A percentile compares a stretch with the other conserved stretches of the same genome.
These are phyloP conservation scores for Backusella luteola DNA, from an alignment of 192 early-diverging fungal species.

Conservation along the genomic window DNA sequence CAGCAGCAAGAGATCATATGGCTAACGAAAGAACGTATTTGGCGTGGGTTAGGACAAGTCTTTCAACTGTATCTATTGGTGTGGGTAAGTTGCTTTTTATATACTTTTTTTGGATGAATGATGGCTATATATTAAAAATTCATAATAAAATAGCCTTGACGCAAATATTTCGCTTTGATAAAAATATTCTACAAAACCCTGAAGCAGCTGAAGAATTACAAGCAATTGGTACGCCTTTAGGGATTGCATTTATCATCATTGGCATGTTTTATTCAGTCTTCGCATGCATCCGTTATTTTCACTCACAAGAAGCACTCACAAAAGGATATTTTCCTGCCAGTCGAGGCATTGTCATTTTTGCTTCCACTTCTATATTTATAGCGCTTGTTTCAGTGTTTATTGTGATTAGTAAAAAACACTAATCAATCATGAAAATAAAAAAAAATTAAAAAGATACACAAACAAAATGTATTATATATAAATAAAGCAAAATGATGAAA, in stretches of 20 bases:
- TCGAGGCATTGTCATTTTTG: conserved; percentile 51
- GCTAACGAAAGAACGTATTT: conserved; percentile 81
- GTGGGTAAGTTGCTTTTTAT: conserved; percentile 39
- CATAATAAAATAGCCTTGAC: conserved; percentile 34
- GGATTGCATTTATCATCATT: conserved; percentile 58
- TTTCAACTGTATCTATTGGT: conserved; percentile 72
- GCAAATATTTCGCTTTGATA: conserved; percentile 31
- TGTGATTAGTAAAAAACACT: background rate
- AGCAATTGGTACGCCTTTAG: conserved; percentile 47
- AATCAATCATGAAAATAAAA: background rate
- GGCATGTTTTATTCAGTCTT: conserved; percentile 63
- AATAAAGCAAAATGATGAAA: background rate
- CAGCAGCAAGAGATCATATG: conserved; percentile 78
- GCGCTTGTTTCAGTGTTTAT: conserved; percentile 33
- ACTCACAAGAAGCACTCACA: conserved; percentile 63
- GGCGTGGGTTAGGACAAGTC: conserved; percentile 74
- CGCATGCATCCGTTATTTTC: conserved; percentile 67
- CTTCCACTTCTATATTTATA: conserved; percentile 33
- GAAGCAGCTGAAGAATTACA: background rate
- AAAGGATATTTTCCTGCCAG: conserved; percentile 72
- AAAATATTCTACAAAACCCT: background rate
- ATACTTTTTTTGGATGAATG: conserved; percentile 49
- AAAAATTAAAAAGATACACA: background rate
- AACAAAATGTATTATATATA: conserved; percentile 6
- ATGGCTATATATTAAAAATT: conserved; percentile 33